These are phyloP conservation scores for Suillus brevipes DNA, from an alignment of 768 basidiomycete genomes.

Conservation along the genomic window DNA sequence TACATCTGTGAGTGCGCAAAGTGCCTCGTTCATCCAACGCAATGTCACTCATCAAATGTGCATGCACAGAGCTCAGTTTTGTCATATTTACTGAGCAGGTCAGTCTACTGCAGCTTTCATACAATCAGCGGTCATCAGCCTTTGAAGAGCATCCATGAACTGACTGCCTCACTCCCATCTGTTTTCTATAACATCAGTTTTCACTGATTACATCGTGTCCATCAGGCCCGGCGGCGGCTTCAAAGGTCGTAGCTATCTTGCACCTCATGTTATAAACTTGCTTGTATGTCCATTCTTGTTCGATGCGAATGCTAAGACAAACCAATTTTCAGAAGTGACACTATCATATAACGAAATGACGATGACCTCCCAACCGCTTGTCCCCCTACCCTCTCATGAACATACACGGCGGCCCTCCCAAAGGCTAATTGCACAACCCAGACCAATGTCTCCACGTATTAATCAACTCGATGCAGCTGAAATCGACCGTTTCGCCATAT, in stretches of 20 bases:
- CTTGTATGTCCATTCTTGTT: neutral
- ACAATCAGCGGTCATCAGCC: neutral
- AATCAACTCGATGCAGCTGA: constrained; percentile 27
- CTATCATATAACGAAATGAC: neutral
- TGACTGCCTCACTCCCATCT: neutral
- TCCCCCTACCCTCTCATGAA: neutral
- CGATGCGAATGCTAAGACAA: neutral
- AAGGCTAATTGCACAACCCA: neutral
- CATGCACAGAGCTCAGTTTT: neutral
- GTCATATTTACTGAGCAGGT: constrained; percentile 1
- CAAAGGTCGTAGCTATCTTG: neutral
- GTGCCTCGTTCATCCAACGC: neutral
- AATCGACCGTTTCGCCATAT: constrained; percentile 41
- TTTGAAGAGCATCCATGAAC: neutral
- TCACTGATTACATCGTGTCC: neutral
- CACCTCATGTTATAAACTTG: neutral
- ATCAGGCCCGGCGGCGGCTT: neutral
- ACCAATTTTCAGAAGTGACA: neutral
- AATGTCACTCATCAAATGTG: neutral
- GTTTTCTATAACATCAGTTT: neutral
- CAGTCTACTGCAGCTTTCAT: neutral
- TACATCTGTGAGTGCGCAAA: neutral
- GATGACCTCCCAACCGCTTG: neutral
- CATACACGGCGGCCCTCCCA: neutral
- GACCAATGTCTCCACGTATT: neutral